Conservation (phyloP, 306 rosid genomes). For the Cicer yamashitae region DNA sequence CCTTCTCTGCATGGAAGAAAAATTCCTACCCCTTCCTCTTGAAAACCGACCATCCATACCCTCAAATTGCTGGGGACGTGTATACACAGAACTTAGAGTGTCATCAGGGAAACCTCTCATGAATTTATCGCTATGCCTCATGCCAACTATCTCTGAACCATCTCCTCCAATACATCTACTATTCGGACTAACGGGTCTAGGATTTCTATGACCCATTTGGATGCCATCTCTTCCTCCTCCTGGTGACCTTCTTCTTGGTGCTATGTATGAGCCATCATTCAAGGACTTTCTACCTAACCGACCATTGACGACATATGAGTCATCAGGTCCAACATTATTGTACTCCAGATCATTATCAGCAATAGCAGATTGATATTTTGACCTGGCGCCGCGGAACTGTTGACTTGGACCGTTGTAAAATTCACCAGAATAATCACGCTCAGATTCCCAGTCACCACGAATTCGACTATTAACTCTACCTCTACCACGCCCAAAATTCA, state of each 20-base stretch:
- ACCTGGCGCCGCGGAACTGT: slow-evolving; percentile 69
- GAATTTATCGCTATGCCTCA: slow-evolving; percentile 70
- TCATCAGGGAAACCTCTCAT: slow-evolving; percentile 66
- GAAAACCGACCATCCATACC: slow-evolving; percentile 64
- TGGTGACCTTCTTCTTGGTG: slow-evolving; percentile 79
- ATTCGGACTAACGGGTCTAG: slow-evolving; percentile 67
- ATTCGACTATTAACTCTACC: slow-evolving; percentile 58
- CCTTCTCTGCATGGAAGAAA: slow-evolving; percentile 71
- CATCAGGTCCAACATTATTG: slow-evolving; percentile 61
- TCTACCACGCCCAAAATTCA: slow-evolving; percentile 74
- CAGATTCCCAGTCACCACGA: slow-evolving; percentile 72
- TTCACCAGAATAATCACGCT: slow-evolving; percentile 65
- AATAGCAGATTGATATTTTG: slow-evolving; percentile 63
- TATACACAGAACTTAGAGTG: slow-evolving; percentile 55
- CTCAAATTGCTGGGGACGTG: slow-evolving; percentile 67
- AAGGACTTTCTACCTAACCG: slow-evolving; percentile 69
- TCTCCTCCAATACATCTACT: slow-evolving; percentile 70
- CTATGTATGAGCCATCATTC: slow-evolving; percentile 64
- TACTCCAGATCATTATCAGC: slow-evolving; percentile 64
- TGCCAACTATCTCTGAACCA: slow-evolving; percentile 65
- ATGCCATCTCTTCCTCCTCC: slow-evolving; percentile 63
- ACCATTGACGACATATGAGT: slow-evolving; percentile 64
- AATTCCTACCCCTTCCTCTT: slow-evolving; percentile 69
- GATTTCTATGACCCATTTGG: slow-evolving; percentile 67
- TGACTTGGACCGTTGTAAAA: slow-evolving; percentile 67